These are phyloP conservation scores for Taphrina wiesneri DNA, from an alignment of 1,139 yeast genomes.

Conservation along the genomic window DNA sequence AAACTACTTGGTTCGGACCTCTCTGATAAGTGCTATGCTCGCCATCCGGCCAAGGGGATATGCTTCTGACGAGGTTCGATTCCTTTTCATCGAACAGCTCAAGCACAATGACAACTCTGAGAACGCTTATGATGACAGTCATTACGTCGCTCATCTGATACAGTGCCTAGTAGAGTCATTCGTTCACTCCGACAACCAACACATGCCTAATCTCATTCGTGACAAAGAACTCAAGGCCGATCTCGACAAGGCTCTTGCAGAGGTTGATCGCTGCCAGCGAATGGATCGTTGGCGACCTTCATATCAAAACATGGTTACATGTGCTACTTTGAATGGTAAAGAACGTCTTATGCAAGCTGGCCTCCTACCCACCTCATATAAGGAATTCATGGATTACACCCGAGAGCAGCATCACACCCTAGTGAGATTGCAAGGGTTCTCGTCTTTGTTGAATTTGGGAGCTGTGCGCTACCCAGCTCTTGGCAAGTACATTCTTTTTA, in stretches of 20 bases:
- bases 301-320: slow-evolving; percentile 60
- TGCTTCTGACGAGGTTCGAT: slow-evolving; percentile 69
- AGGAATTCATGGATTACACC: slow-evolving; percentile 56
- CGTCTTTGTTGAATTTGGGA: slow-evolving; percentile 69
- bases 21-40: slow-evolving; percentile 65
- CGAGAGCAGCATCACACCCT: slow-evolving; percentile 54
- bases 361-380: slow-evolving; percentile 55
- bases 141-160: slow-evolving; percentile 63
- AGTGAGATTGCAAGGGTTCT: slow-evolving; percentile 68
- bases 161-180: slow-evolving; percentile 50
- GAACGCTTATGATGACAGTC: slow-evolving; percentile 73
- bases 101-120: slow-evolving; percentile 83
- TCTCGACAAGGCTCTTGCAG: slow-evolving; percentile 54
- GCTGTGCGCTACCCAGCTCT: slow-evolving; percentile 68
- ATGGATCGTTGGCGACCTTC: slow-evolving; percentile 89
- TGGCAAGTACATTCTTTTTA: slow-evolving; percentile 61
- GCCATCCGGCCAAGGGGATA: slow-evolving; percentile 56
- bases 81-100: slow-evolving; percentile 67
- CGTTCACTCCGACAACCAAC: slow-evolving; percentile 29
- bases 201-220: slow-evolving; percentile 43
- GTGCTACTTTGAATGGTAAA: slow-evolving; percentile 52
- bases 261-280: slow-evolving; percentile 71
- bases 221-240: slow-evolving; percentile 44
- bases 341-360: slow-evolving; percentile 63
- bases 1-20: slow-evolving; percentile 66